A percentile compares a stretch with the other conserved stretches of the same genome.
phyloP scores from a whole-genome alignment of 371 early-diverging fungal species.

The Mucor lusitanicus region DNA sequence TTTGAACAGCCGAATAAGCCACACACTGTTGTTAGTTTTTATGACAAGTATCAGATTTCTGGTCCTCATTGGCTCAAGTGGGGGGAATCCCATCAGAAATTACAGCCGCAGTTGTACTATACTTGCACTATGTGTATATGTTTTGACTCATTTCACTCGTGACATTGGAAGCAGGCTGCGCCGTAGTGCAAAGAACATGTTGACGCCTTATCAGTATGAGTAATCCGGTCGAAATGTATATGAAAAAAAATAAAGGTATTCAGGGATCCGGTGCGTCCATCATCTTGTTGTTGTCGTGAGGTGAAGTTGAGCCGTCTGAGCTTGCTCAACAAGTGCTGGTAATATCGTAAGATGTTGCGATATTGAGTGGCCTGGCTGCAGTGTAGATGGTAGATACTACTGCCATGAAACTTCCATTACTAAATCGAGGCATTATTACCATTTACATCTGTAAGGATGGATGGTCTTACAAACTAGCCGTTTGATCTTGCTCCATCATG shows the following conservation, averaged over 20 bases:
- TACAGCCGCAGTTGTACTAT: background rate
- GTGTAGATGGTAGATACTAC: too few relatives aligned
- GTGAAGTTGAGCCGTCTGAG: too few relatives aligned
- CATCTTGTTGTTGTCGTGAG: too few relatives aligned
- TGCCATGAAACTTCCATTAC: too few relatives aligned
- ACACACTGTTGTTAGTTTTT: background rate
- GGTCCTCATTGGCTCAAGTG: background rate
- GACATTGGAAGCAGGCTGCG: background rate
- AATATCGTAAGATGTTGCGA: too few relatives aligned
- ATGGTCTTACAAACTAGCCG: too few relatives aligned
- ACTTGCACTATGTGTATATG: background rate
- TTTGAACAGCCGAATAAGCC: background rate
- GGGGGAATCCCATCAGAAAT: background rate
- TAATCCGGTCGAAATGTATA: background rate
- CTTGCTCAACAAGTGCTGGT: too few relatives aligned
- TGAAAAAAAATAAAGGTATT: background rate
- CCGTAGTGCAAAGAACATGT: background rate
- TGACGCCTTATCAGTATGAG: background rate
- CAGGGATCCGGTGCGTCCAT: background rate
- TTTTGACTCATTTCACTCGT: background rate
- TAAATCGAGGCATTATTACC: too few relatives aligned
- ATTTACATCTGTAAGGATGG: too few relatives aligned
- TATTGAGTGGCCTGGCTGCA: too few relatives aligned
- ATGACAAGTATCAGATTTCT: conserved; percentile 3
- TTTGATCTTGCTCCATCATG: too few relatives aligned